phyloP scores from a whole-genome alignment of 2,329 filamentous ascomycete genomes.

The Didymella pinodella region DNA sequence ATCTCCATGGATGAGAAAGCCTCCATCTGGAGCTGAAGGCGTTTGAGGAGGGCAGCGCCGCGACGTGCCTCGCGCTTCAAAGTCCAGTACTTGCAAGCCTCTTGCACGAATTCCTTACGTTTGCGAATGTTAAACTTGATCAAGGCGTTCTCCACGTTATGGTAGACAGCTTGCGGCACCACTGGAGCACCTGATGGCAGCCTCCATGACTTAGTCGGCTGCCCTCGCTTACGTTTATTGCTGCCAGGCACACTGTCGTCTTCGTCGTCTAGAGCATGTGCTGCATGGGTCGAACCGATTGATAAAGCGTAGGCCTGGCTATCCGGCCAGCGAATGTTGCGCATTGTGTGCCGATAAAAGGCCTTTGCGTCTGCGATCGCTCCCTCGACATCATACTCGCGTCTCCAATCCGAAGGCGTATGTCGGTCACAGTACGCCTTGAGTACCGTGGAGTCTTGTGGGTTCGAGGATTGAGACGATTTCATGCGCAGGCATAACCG shows the following conservation, averaged over 20 bases:
- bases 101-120: slow-evolving; percentile 89
- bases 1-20: slow-evolving; percentile 98
- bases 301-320: slow-evolving; percentile 84
- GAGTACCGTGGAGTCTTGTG: slow-evolving; percentile 81
- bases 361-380: slow-evolving; percentile 84
- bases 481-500: slow-evolving; percentile 96
- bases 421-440: slow-evolving; percentile 98
- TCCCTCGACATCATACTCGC: slow-evolving; percentile 81
- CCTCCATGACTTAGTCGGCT: slow-evolving; percentile 79
- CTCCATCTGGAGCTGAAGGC: slow-evolving; percentile 92
- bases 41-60: slow-evolving; percentile 89
- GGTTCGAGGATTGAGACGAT: slow-evolving; percentile 78
- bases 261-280: slow-evolving; percentile 62
- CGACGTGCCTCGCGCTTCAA: slow-evolving; percentile 91
- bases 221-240: slow-evolving; percentile 67
- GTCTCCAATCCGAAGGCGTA: slow-evolving; percentile 85
- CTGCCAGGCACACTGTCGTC: slow-evolving; percentile 56
- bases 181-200: slow-evolving; percentile 93
- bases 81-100: slow-evolving; percentile 97
- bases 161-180: slow-evolving; percentile 86
- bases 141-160: slow-evolving; percentile 83
- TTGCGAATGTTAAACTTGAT: slow-evolving; percentile 84
- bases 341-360: slow-evolving; percentile 90
- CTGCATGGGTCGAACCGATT: slow-evolving; percentile 72
- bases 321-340: slow-evolving; percentile 88